Percentiles rank a stretch among this genome's conserved stretches.
Evolutionary conservation across 1,284 basidiomycete genomes (phyloP).

Genomic region (Schizophyllum amplum): DNA sequence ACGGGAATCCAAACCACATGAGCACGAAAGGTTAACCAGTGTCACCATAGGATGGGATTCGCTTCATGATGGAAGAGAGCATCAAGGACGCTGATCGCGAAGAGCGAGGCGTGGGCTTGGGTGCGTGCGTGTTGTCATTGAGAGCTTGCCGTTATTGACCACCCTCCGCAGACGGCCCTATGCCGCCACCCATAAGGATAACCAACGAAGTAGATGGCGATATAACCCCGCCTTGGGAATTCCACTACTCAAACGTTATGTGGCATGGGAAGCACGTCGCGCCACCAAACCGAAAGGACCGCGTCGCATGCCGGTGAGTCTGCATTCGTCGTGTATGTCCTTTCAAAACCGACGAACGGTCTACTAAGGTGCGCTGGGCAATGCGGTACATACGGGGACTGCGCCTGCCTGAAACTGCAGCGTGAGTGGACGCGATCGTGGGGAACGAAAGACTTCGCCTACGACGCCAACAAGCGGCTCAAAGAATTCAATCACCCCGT

Average conservation of each 20-base stretch:
- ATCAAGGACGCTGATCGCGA: background rate
- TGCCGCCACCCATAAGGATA: slow-evolving; percentile 52
- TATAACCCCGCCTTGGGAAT: slow-evolving; percentile 66
- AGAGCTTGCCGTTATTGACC: background rate
- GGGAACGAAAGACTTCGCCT: slow-evolving; percentile 48
- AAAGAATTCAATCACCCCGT: slow-evolving; percentile 47
- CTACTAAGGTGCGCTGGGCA: slow-evolving; percentile 48
- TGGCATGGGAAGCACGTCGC: slow-evolving; percentile 64
- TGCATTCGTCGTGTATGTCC: slow-evolving; percentile 10
- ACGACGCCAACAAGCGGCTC: slow-evolving; percentile 50
- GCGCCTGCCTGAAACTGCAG: slow-evolving; percentile 61
- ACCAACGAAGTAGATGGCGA: slow-evolving; percentile 59
- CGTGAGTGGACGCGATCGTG: slow-evolving; percentile 25
- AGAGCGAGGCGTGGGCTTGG: background rate
- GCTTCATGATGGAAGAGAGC: background rate
- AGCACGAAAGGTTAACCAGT: too few species aligned
- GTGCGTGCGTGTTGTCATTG: background rate
- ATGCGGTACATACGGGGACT: slow-evolving; percentile 34
- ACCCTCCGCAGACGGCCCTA: background rate
- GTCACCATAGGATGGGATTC: background rate
- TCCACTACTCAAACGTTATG: slow-evolving; percentile 71
- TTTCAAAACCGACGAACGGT: slow-evolving; percentile 67
- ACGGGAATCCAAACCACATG: too few species aligned
- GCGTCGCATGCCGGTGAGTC: slow-evolving; percentile 45
- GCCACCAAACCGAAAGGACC: slow-evolving; percentile 45